A percentile compares a stretch with the other conserved stretches of the same genome.
Conservation (phyloP, 805 yeast species). For the Lipomyces orientalis region DNA sequence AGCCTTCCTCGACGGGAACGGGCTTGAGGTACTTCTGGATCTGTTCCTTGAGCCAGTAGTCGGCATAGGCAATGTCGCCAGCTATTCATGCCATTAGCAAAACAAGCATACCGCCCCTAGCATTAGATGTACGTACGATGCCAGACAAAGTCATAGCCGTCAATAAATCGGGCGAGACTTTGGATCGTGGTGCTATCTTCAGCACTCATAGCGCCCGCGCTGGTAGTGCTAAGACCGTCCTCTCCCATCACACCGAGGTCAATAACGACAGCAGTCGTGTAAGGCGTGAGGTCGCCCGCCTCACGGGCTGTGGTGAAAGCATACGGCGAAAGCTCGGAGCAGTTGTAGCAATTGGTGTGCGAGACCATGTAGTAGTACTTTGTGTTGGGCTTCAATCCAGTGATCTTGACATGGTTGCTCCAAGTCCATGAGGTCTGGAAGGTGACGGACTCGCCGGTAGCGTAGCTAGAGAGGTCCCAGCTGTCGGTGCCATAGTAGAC, state of each 20-base stretch:
- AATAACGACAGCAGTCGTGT: slow-evolving; percentile 14
- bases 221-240: neutral
- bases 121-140: slow-evolving; percentile 13
- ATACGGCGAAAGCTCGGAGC: slow-evolving; percentile 8
- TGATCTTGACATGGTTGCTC: slow-evolving; percentile 40
- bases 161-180: slow-evolving; percentile 7
- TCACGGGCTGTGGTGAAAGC: slow-evolving; percentile 22
- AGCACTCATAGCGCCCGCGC: neutral
- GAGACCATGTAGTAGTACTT: slow-evolving; percentile 40
- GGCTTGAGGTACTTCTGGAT: slow-evolving; percentile 3
- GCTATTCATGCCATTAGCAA: slow-evolving; percentile 8
- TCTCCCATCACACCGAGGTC: slow-evolving; percentile 26
- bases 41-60: slow-evolving; percentile 41
- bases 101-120: too few relatives aligned
- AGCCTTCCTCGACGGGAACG: slow-evolving; percentile 12
- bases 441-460: slow-evolving; percentile 30
- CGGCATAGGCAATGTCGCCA: slow-evolving; percentile 45
- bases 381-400: slow-evolving; percentile 37
- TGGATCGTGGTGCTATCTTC: slow-evolving; percentile 17
- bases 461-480: slow-evolving; percentile 16
- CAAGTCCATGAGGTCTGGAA: slow-evolving; percentile 38
- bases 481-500: slow-evolving; percentile 38
- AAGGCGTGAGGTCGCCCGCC: slow-evolving; percentile 25
- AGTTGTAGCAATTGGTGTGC: slow-evolving; percentile 17
- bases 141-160: slow-evolving; percentile 13